Base-by-base conservation (phyloP, 306 rosid species). In the Pachyrhizus erosus region DNA sequence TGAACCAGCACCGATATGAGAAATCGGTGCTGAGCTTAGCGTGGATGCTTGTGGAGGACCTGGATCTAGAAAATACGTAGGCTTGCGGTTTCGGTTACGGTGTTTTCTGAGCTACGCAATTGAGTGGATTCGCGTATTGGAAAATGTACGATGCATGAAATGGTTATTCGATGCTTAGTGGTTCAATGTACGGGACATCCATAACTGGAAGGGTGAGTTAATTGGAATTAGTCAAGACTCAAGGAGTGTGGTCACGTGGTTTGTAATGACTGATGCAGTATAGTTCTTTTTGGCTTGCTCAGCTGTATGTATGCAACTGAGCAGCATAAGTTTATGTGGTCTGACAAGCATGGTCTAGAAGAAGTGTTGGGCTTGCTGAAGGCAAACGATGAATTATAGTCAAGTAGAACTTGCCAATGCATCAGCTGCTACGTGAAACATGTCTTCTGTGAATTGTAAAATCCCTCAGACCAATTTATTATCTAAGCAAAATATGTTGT, bases 41-140 rank as follows among this genome's bases (percentile, higher is more conserved):
- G 29, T 75, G 55, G 5, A 21, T 83, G 51, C 18, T 57, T 78
- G 62, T 73, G 84, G 43, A 80, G 45, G 69, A 18, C 57, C 71
- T 43, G 80, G 83, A 79, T 87, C 84, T 81, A 82, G 66, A 67
- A 37, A 18, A n/a, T 67, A 48, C 37, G 60, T 81, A 60, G 76
- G 74, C 57, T 60, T 60, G 43, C 24, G 72, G 67, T 65, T 71
- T 72, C 37, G 76, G 40, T 76, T 76, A 23, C 29, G 75, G 29
- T 46, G 85, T 46, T 68, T 73, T 39, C 18, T 7, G 76, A 40
- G 58, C 23, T 78, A 23, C 73, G 17, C 49, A 34, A 21, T 65
- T 21, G 42, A 75, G 70, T 40, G 57, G 49, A 40, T 55, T 21
- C 78, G 51, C 17, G 43, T 67, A 46, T 11, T 72, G 45, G 48